Base-by-base conservation (phyloP, 75 land plant genomes). In the Cryptomeria japonica region DNA sequence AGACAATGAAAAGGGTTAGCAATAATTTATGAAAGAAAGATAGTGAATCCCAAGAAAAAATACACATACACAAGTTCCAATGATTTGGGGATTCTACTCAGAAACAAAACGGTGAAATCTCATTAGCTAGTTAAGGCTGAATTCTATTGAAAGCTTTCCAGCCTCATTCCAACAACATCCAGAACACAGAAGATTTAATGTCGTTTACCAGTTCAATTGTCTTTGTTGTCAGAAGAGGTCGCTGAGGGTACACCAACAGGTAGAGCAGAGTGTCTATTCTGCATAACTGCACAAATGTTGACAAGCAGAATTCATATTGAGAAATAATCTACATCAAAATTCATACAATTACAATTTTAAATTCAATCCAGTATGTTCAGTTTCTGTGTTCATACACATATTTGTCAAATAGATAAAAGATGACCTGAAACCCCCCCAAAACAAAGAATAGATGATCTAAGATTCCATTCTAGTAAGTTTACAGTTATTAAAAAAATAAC, bases 221-320 rank as follows among this genome's bases (percentile, higher is more conserved):
- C 93, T 93, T 95, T 78, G 99, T 98, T 80, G 98, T 97, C 75
- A 98, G 88, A 80, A 98, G 89, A 41, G 99, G 99, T 15, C 97
- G 91, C 68, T 98, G 99, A 39, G 99, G 97, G 90, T 98, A 97
- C 53, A 98, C 99, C 83, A 98, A 89, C 12, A 96, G 92, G 84
- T 98, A 96, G 37, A 98, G 96, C 46, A 98, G 91, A 22, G 96
- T 91, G 87, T 98, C 99, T 92, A 95, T 93, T 53, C 99, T 92
- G 68, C 84, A 49, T 12, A 98, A 89, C 99, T 98, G 91, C 90
- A 91, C 80, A 61, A 89, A 15, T 12, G 31, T 53, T 7, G 16
- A 36, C 25, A 46, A 82, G 13, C n/a, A n/a, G 19, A 49, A 87
- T 38, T 82, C 77, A 46, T n/a, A 25, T n/a, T 14, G 47, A 86